Percentiles rank a stretch among this genome's conserved stretches.
Conservation (phyloP, 768 basidiomycete species). For the Lactarius evosmus region DNA sequence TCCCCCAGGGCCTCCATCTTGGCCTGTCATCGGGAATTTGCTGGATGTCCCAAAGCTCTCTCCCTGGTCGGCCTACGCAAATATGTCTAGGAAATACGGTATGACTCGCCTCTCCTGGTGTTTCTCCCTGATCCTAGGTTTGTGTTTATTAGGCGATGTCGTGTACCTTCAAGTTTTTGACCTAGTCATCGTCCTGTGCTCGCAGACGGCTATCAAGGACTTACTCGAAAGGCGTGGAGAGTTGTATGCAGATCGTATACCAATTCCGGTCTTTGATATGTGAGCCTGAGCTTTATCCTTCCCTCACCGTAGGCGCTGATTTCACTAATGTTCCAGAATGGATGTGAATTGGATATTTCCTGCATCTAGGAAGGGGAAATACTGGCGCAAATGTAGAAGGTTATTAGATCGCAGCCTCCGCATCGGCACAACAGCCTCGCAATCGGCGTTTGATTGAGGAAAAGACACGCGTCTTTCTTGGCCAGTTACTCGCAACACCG, state of each 20-base stretch:
- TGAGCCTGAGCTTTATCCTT: not conserved
- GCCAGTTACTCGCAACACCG: not conserved
- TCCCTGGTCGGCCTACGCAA: not conserved
- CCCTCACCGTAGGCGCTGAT: too few species aligned
- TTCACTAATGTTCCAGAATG: not conserved
- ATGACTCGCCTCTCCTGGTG: not conserved
- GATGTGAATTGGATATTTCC: not conserved
- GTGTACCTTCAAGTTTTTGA: not conserved
- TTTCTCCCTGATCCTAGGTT: not conserved
- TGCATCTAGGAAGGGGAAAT: not conserved
- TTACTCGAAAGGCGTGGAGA: not conserved
- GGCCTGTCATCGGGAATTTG: conserved; percentile 5
- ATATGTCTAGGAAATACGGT: conserved; percentile 5
- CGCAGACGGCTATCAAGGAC: not conserved
- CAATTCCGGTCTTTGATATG: conserved; percentile 1
- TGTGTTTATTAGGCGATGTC: not conserved
- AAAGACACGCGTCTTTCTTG: not conserved
- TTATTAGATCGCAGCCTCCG: conserved; percentile 2
- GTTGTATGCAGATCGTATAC: not conserved
- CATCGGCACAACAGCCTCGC: not conserved
- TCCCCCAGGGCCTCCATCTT: not conserved
- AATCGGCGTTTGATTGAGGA: not conserved
- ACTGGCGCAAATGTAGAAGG: not conserved
- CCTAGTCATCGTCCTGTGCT: not conserved
- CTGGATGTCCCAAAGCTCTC: not conserved